Percentiles rank a stretch among this genome's conserved stretches.
Evolutionary conservation across 306 rosid species (phyloP).

Genomic region (Chamaecrista fasciculata): DNA sequence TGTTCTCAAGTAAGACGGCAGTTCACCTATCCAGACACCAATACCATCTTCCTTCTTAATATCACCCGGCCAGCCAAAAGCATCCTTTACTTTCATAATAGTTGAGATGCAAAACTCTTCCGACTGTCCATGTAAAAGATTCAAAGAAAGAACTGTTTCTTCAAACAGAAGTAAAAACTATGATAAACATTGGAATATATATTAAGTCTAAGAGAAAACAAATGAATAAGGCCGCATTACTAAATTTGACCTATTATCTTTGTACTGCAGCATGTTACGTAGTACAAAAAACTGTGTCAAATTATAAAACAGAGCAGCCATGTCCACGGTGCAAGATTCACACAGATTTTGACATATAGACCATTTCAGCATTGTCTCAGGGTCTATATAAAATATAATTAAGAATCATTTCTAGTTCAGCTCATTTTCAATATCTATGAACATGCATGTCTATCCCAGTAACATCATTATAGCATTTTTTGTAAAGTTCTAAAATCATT

Average conservation of each 20-base stretch:
- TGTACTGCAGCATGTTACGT: neutral
- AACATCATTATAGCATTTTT: neutral
- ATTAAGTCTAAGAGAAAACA: conserved; percentile 6
- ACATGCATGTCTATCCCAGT: conserved; percentile 12
- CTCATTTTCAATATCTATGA: neutral
- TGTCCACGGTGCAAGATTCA: neutral
- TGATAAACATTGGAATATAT: neutral
- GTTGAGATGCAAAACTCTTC: conserved; percentile 59
- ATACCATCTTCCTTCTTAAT: conserved; percentile 49
- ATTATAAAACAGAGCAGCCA: neutral
- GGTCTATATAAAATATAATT: neutral
- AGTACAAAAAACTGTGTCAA: neutral
- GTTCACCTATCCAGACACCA: conserved; percentile 77
- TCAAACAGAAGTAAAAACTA: conserved; percentile 21
- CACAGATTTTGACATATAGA: neutral
- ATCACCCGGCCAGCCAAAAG: conserved; percentile 70
- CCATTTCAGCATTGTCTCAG: neutral
- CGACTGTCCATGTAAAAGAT: conserved; percentile 48
- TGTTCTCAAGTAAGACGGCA: conserved; percentile 63
- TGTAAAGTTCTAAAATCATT: neutral
- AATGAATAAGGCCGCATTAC: conserved; percentile 10
- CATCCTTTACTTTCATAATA: conserved; percentile 59
- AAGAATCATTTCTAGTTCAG: conserved; percentile 5
- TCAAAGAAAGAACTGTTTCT: conserved; percentile 21
- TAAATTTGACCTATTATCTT: conserved; percentile 14